Evolutionary conservation across 208 protist species (phyloP).

Genomic region (Acanthamoeba triangularis): DNA sequence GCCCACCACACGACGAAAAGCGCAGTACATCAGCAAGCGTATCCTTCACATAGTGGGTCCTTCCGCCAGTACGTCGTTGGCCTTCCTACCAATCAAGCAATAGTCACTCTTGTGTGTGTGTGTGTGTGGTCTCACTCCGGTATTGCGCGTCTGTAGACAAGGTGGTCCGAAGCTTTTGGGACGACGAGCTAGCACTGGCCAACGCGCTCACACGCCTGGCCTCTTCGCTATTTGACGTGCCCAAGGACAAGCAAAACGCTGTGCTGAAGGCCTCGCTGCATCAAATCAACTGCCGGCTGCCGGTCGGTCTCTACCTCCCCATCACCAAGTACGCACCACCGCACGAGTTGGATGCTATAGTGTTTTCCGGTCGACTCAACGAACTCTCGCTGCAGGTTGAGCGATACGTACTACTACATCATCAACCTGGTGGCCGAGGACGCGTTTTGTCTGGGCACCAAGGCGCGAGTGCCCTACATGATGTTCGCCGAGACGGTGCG

Average conservation of each 20-base stretch:
- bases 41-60: slow-evolving; percentile 31
- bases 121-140: not conserved
- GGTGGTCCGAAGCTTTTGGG: slow-evolving; percentile 18
- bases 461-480: slow-evolving; percentile 47
- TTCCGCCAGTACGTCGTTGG: not conserved
- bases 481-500: slow-evolving; percentile 34
- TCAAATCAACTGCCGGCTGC: slow-evolving; percentile 50
- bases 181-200: slow-evolving; percentile 27
- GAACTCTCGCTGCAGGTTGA: slow-evolving; percentile 4
- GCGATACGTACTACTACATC: slow-evolving; percentile 19
- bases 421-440: slow-evolving; percentile 36
- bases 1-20: slow-evolving; percentile 8
- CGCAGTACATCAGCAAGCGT: not conserved
- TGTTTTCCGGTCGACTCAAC: not conserved
- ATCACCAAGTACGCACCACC: slow-evolving; percentile 2
- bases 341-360: not conserved
- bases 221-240: slow-evolving; percentile 16
- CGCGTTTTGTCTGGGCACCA: slow-evolving; percentile 52
- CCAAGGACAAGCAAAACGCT: slow-evolving; percentile 29
- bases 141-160: not conserved
- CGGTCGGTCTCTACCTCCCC: slow-evolving; percentile 26
- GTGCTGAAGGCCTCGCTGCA: slow-evolving; percentile 5
- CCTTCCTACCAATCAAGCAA: not conserved
- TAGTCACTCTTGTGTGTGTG: not conserved
- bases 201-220: slow-evolving; percentile 36